phyloP scores from a whole-genome alignment of 2,329 filamentous ascomycete species.

The Colletotrichum destructivum region DNA sequence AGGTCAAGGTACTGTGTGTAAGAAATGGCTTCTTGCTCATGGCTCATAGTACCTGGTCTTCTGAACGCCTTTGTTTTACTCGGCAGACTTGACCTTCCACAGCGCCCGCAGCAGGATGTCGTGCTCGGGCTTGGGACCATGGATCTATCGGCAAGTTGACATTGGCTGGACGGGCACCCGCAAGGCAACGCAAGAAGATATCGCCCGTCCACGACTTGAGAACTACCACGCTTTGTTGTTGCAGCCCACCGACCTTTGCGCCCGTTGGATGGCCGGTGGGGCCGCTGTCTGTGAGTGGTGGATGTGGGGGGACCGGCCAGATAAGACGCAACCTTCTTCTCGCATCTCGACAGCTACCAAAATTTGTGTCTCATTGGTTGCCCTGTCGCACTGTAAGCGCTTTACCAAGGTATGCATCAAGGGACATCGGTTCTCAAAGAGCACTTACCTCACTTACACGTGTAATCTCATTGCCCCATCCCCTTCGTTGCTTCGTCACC shows the following conservation, averaged over 20 bases:
- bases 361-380: neutral
- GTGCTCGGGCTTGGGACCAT: neutral
- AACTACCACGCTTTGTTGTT: slow-evolving; percentile 11
- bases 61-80: neutral
- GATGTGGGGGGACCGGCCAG: slow-evolving; percentile 31
- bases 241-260: slow-evolving; percentile 20
- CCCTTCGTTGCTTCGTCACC: neutral
- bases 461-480: neutral
- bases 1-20: too few species aligned
- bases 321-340: slow-evolving; percentile 22
- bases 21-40: neutral
- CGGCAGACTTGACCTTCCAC: neutral
- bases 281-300: slow-evolving; percentile 30
- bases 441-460: neutral
- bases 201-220: neutral
- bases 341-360: neutral
- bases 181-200: slow-evolving; percentile 1
- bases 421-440: neutral
- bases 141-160: neutral
- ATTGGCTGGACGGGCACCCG: neutral
- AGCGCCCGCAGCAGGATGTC: slow-evolving; percentile 1
- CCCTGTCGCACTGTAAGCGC: neutral
- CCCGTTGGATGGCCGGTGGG: slow-evolving; percentile 24
- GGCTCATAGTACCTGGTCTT: neutral
- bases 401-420: neutral